A percentile compares a stretch with the other conserved stretches of the same genome.
Evolutionary conservation across 176 grass and related monocot species (phyloP).

Genomic region (Cocos nucifera): DNA sequence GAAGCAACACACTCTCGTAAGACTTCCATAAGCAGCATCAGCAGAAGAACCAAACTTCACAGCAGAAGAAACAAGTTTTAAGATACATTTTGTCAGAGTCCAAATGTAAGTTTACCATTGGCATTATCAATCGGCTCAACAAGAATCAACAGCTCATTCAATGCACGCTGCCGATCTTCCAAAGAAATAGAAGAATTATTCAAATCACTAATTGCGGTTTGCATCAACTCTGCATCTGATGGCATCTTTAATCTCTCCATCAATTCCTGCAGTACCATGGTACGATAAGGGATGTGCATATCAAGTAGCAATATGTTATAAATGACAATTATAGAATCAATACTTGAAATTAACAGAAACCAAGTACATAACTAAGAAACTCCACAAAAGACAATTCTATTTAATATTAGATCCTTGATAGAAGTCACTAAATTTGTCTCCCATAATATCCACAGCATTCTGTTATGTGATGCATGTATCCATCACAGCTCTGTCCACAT

Average conservation of each 20-base stretch:
- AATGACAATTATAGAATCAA: neutral
- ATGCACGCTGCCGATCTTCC: slow-evolving; percentile 47
- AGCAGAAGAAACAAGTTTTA: no score
- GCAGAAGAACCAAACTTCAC: no score
- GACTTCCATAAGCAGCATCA: no score
- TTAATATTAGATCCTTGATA: no score
- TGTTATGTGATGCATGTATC: no score
- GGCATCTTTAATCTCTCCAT: slow-evolving; percentile 83
- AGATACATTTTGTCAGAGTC: no score
- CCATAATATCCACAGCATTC: no score
- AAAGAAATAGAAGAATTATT: slow-evolving; percentile 82
- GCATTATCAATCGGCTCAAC: slow-evolving; percentile 85
- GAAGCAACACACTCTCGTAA: no score
- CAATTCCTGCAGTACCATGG: slow-evolving; percentile 46
- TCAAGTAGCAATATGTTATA: neutral
- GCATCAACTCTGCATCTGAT: slow-evolving; percentile 86
- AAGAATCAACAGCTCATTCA: slow-evolving; percentile 76
- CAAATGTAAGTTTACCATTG: slow-evolving; percentile 43
- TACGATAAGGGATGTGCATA: neutral
- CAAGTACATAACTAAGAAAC: neutral
- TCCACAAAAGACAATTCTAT: no score
- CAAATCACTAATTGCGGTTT: slow-evolving; percentile 71
- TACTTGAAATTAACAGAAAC: neutral
- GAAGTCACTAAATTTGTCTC: no score
- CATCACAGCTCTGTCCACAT: no score